Conservation (phyloP, 371 early-diverging fungal genomes). For the Batkoa obscura region DNA sequence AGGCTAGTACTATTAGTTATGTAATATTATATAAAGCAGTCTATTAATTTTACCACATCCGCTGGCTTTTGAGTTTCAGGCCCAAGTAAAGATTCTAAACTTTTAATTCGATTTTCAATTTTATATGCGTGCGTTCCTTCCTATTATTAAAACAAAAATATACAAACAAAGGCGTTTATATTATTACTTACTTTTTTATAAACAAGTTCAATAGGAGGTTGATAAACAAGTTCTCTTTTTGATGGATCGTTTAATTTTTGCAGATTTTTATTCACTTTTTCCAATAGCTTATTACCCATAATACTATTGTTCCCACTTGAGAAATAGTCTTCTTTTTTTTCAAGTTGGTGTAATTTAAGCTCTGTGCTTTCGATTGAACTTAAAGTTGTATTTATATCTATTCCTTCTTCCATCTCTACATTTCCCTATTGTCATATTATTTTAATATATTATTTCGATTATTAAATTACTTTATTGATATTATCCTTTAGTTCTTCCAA, state of each 20-base stretch:
- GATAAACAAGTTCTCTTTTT: not conserved
- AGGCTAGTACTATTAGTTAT: not conserved
- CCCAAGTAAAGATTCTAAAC: not conserved
- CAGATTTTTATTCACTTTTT: not conserved
- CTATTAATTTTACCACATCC: slow-evolving; percentile 2
- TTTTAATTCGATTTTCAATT: not conserved
- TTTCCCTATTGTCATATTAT: not conserved
- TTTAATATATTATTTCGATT: not conserved
- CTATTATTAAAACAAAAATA: not conserved
- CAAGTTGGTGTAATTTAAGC: not conserved
- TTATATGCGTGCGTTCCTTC: not conserved
- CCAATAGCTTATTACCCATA: not conserved
- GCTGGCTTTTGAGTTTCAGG: not conserved
- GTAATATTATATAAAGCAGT: not conserved
- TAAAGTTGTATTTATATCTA: not conserved
- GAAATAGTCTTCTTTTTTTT: not conserved
- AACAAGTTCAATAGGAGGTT: not conserved
- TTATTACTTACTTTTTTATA: not conserved
- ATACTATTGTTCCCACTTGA: not conserved
- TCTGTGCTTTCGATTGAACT: not conserved
- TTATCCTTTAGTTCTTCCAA: not conserved
- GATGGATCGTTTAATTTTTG: not conserved
- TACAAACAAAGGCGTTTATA: not conserved
- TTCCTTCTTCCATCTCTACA: not conserved
- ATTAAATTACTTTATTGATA: not conserved